Base-by-base conservation (phyloP, 2,329 filamentous ascomycete genomes). In the Colletotrichum musae region DNA sequence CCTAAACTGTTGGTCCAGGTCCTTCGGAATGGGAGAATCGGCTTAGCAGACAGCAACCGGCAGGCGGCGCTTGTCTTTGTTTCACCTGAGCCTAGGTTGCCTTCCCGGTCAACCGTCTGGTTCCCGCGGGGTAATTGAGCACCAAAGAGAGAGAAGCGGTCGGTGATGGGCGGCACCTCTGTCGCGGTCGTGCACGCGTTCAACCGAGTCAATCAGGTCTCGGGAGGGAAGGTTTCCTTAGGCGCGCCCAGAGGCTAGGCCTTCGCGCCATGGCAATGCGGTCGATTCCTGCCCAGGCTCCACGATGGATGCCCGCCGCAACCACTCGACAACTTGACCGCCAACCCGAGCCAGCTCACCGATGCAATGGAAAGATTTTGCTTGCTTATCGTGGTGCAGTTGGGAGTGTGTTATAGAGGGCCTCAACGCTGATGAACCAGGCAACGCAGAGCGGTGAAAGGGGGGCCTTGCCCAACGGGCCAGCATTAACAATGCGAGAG, bases 371-470 rank as follows among this genome's bases (percentile, higher is more conserved):
- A 18, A 21, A 24, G 21, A 10, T 5, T 24, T 36, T 61, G 18
- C 13, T 21, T 47, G n/a, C 43, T 56, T 45, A 32, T 18, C 64
- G 58, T 57, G 45, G 58, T 2, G 65, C 48, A 18, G 54, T 53
- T 68, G 53, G 54, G 47, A 50, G 18, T 36, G 32, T 36, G 7
- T 5, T 13, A 43, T 16, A 41, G 45, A 59, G 60, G 47, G 60
- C 39, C 65, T 68, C 65, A 54, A 58, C 53, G 10, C 21, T 50
- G 18, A 18, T 41, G 36, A 53, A 45, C 58, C 28, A 10, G 18
- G 45, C 45, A 64, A 58, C 26, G 39, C 28, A 64, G 60, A 32
- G 66, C 61, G 66, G 66, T 69, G 66, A 65, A 66, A 50, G 43
- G 53, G 26, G 53, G 52, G 32, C 58, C 41, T 43, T 21, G 21